Base-by-base conservation (phyloP, 2,329 filamentous ascomycete genomes). In the Trichoderma oligosporum region DNA sequence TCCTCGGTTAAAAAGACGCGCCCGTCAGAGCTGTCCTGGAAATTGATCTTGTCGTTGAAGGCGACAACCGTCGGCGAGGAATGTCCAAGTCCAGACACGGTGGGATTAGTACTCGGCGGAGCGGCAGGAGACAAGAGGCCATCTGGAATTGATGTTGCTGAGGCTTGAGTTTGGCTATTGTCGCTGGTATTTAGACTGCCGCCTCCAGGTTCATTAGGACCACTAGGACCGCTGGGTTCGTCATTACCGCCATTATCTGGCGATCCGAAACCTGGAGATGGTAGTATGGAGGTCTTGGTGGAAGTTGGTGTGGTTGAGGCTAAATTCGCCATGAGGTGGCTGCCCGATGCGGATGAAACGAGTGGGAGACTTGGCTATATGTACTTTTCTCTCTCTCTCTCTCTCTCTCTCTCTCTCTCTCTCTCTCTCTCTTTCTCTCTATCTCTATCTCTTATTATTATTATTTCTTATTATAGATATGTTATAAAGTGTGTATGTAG, bases 11-110 rank as follows among this genome's bases (percentile, higher is more conserved):
- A 7, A 11, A 31, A 58, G 42, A 58, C 49, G 12, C 45, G 56
- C 5, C 12, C 25, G 18, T 45, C 2, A 3, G 36, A 4, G 27
- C 9, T 12, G 11, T 12, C 22, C 24, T 33, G 44, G 18, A 59
- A 59, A 24, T 46, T 51, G 27, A 16, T 25, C 7, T 18, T 29
- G 31, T 56, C 36, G 38, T 57, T 31, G 33, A 56, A 59, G 35
- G 9, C 9, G 45, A 59, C 12, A 25, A 52, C 27, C 7, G 51
- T n/a, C 27, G 57, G 52, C 7, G 18, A 11, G 9, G 49, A 42
- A 16, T 11, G 45, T 14, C 16, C 27, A 11, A 31, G 27, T 11
- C 27, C 6, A 31, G 27, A 31, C 27, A 31, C n/a, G n/a, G n/a
- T n/a, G n/a, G n/a, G n/a, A n/a, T n/a, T n/a, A n/a, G n/a, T n/a